Conservation (phyloP, 78 protist genomes). For the Pelomyxa schiedti region DNA sequence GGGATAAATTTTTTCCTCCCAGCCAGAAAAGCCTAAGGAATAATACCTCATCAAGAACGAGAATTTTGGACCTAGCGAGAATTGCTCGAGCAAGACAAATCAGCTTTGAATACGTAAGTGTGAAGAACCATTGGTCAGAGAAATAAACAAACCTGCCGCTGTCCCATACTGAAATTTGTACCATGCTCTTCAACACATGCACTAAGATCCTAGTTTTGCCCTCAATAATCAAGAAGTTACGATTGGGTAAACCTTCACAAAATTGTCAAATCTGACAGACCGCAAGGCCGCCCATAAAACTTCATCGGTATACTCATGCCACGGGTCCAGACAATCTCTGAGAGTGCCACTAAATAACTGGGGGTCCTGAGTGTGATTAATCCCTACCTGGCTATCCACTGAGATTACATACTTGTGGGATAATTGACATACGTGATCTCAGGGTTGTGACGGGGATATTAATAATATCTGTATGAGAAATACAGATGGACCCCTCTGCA, state of each 20-base stretch:
- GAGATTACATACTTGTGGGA: constrained; percentile 70
- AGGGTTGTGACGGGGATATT: constrained; percentile 5
- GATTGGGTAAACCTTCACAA: background rate
- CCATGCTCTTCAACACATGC: background rate
- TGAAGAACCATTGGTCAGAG: constrained; percentile 48
- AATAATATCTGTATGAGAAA: constrained; percentile 45
- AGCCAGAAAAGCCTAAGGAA: too few species aligned
- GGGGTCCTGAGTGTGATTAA: background rate
- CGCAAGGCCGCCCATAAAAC: constrained; percentile 33
- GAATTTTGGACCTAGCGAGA: constrained; percentile 8
- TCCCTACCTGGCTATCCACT: constrained; percentile 33
- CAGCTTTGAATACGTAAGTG: constrained; percentile 69
- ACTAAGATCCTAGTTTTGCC: background rate
- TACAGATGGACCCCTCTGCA: constrained; percentile 7
- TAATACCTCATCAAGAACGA: too few species aligned
- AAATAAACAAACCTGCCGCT: background rate
- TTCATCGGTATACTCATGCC: constrained; percentile 23
- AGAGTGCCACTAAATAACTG: background rate
- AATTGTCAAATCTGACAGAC: constrained; percentile 2
- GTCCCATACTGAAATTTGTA: too few species aligned
- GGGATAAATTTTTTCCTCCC: too few species aligned
- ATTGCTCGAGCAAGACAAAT: constrained; percentile 69
- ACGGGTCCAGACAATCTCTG: constrained; percentile 70
- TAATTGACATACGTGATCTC: constrained; percentile 50
- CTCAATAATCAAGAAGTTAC: background rate